A percentile compares a stretch with the other conserved stretches of the same genome.
Evolutionary conservation across 352 stramenopile genomes (phyloP).

Genomic region (Phytophthora pluvialis): DNA sequence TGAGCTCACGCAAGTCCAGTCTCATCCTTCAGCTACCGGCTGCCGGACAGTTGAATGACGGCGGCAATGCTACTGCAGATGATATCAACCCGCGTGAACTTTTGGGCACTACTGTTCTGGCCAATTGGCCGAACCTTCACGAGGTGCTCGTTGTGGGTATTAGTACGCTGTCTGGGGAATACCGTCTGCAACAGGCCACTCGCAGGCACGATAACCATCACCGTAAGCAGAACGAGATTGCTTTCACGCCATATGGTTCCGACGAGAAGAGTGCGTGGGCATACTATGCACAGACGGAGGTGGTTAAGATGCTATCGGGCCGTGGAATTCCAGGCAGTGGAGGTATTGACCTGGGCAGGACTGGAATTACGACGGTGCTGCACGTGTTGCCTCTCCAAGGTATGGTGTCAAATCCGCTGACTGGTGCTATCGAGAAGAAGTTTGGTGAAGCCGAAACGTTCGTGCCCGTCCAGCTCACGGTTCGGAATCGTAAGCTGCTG

Average conservation of each 20-base stretch:
- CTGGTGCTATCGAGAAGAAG: conserved; percentile 95
- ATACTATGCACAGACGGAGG: conserved; percentile 70
- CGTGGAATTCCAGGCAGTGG: conserved; percentile 86
- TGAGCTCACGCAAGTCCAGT: conserved; percentile 80
- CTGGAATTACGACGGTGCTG: conserved; percentile 65
- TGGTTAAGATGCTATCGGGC: conserved; percentile 75
- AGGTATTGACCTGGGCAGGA: conserved; percentile 93
- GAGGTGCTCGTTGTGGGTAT: conserved; percentile 92
- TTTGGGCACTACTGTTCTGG: conserved; percentile 84
- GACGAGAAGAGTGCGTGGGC: conserved; percentile 74
- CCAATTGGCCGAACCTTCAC: conserved; percentile 99
- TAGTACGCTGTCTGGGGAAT: conserved; percentile 67
- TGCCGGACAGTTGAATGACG: conserved; percentile 27
- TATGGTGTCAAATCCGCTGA: conserved; percentile 95
- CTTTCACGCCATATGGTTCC: conserved; percentile 51
- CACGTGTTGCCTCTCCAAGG: conserved; percentile 90
- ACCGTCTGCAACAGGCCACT: conserved; percentile 45
- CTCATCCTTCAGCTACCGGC: conserved; percentile 70
- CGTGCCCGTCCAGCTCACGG: conserved; percentile 96
- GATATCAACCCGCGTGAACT: conserved; percentile 50
- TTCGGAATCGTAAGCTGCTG: conserved; percentile 91
- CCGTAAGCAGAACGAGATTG: conserved; percentile 29
- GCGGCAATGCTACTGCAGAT: conserved; percentile 26
- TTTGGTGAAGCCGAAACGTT: conserved; percentile 96
- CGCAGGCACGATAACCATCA: conserved; percentile 30